These are phyloP conservation scores for Bullera alba DNA, from an alignment of 768 basidiomycete genomes.

Conservation along the genomic window DNA sequence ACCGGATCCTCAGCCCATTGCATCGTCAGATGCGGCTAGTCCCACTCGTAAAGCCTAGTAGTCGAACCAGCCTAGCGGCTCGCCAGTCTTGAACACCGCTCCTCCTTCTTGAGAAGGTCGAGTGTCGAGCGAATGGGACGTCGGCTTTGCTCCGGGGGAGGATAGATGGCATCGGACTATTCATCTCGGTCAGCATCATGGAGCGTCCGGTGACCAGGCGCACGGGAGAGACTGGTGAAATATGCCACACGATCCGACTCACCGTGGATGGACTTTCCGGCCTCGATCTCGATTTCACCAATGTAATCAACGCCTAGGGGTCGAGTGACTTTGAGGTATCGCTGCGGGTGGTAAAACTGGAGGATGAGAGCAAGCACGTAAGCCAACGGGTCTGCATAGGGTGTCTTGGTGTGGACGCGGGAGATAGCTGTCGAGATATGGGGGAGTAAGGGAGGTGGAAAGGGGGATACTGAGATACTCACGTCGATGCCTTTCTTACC, in stretches of 20 bases:
- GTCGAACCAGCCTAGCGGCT: conserved; percentile 38
- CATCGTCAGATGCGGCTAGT: too few relatives aligned
- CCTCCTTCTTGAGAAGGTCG: conserved; percentile 37
- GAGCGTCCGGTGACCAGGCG: too few relatives aligned
- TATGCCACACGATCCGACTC: too few relatives aligned
- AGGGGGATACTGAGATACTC: conserved; percentile 7
- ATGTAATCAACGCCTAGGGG: conserved; percentile 41
- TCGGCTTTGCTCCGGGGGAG: conserved; percentile 10
- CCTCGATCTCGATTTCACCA: conserved; percentile 43
- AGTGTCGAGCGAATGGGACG: conserved; percentile 45
- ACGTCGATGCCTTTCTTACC: conserved; percentile 36
- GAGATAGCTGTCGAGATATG: not conserved
- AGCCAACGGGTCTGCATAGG: not conserved
- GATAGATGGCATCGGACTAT: conserved; percentile 39
- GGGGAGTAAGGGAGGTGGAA: not conserved
- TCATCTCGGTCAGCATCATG: too few relatives aligned
- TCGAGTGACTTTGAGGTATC: conserved; percentile 37
- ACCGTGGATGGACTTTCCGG: conserved; percentile 43
- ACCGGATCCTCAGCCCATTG: too few relatives aligned
- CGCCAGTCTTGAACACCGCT: conserved; percentile 38
- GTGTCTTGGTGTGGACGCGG: not conserved
- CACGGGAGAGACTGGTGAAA: not conserved
- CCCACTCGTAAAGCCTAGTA: too few relatives aligned
- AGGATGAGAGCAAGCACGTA: not conserved
- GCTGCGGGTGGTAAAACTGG: conserved; percentile 40